These are phyloP conservation scores for Recurvomyces mirabilis DNA, from an alignment of 495 filamentous ascomycete species.

Conservation along the genomic window DNA sequence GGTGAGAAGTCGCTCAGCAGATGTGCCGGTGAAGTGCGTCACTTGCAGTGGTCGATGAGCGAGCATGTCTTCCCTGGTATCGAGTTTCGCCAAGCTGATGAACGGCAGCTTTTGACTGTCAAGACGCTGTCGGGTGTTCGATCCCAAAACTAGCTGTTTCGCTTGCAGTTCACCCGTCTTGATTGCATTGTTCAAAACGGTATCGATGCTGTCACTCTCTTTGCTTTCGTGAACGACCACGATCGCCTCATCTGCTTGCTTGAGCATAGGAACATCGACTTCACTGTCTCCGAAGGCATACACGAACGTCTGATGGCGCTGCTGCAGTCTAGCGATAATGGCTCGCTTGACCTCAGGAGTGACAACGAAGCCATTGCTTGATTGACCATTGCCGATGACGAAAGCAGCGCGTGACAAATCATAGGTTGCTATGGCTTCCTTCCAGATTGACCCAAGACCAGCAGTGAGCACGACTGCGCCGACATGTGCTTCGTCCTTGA, in stretches of 20 bases:
- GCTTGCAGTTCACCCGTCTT: conserved; percentile 32
- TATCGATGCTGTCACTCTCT: conserved; percentile 48
- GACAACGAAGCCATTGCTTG: conserved; percentile 41
- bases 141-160: no score
- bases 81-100: no score
- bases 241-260: conserved; percentile 42
- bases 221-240: conserved; percentile 46
- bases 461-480: conserved; percentile 45
- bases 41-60: conserved; percentile 25
- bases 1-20: conserved; percentile 43
- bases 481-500: conserved; percentile 33
- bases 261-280: conserved; percentile 51
- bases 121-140: no score
- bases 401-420: conserved; percentile 36
- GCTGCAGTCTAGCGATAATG: conserved; percentile 36
- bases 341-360: conserved; percentile 42
- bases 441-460: conserved; percentile 47
- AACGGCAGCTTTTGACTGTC: no score
- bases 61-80: no score
- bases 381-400: conserved; percentile 46
- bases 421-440: conserved; percentile 39
- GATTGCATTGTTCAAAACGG: conserved; percentile 36
- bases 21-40: conserved; percentile 37
- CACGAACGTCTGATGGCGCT: conserved; percentile 32
- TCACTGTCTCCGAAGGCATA: conserved; percentile 56